Evolutionary conservation across 768 basidiomycete species (phyloP).

Genomic region (Tricholoma saponaceum): DNA sequence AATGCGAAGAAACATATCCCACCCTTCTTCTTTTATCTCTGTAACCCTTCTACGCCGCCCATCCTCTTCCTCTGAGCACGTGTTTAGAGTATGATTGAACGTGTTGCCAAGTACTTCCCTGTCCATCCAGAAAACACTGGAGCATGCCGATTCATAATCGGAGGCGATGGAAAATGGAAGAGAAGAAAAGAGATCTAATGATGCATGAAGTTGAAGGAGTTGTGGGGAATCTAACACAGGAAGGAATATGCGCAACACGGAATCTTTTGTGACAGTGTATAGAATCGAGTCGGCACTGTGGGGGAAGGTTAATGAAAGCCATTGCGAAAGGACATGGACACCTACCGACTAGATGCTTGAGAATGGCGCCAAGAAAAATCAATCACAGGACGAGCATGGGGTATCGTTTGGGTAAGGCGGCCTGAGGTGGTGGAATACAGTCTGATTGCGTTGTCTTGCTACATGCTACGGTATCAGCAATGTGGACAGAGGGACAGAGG

Average conservation of each 20-base stretch:
- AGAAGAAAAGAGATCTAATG: conserved; percentile 69
- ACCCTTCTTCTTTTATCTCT: conserved; percentile 67
- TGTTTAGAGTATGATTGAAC: conserved; percentile 37
- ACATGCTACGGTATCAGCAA: conserved; percentile 6
- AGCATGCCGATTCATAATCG: conserved; percentile 29
- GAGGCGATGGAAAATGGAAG: conserved; percentile 36
- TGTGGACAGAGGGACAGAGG: not conserved
- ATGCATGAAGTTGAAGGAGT: conserved; percentile 78
- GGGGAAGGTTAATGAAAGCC: conserved; percentile 1
- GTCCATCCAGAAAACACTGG: conserved; percentile 68
- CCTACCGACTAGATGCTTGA: conserved; percentile 59
- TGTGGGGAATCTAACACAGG: conserved; percentile 86
- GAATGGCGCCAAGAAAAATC: conserved; percentile 71
- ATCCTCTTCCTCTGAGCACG: conserved; percentile 36
- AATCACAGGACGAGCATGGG: conserved; percentile 71
- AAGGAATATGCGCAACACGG: conserved; percentile 78
- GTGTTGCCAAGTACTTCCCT: conserved; percentile 51
- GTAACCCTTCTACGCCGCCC: conserved; percentile 43
- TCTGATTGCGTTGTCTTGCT: conserved; percentile 58
- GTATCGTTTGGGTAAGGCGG: conserved; percentile 59
- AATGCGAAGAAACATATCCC: conserved; percentile 77
- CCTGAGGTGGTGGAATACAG: conserved; percentile 74
- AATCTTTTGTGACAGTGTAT: conserved; percentile 81
- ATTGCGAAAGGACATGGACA: conserved; percentile 1
- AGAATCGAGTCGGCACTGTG: conserved; percentile 70